Evolutionary conservation across 148 eudicot species (phyloP).

Genomic region (Bassia scoparia): DNA sequence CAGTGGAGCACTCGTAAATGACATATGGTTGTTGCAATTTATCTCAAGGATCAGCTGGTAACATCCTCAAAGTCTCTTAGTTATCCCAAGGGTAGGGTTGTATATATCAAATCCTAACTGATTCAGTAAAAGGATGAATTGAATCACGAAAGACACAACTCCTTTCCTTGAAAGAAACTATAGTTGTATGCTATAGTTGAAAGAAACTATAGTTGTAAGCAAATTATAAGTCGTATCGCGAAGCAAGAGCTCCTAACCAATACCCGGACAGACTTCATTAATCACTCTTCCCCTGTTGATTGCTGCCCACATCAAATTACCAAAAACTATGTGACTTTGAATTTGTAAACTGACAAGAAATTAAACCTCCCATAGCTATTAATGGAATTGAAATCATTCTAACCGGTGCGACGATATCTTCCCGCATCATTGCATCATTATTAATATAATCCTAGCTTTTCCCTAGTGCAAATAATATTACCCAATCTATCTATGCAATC

Average conservation of each 20-base stretch:
- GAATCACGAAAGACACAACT: too few species aligned
- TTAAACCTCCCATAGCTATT: not conserved
- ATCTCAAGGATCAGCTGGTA: too few species aligned
- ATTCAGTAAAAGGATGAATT: too few species aligned
- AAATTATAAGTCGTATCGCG: too few species aligned
- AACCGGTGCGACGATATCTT: not conserved
- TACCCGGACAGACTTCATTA: not conserved
- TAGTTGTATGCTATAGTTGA: not conserved
- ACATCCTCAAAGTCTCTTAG: too few species aligned
- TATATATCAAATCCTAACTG: too few species aligned
- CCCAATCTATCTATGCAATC: not conserved
- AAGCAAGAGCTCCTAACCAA: not conserved
- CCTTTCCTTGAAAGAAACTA: not conserved
- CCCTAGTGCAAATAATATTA: not conserved
- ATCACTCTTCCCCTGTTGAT: not conserved
- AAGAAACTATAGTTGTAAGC: not conserved
- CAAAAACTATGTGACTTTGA: not conserved
- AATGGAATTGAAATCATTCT: not conserved
- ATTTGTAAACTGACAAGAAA: not conserved
- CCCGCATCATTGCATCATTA: not conserved
- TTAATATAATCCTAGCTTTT: not conserved
- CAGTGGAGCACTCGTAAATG: not conserved
- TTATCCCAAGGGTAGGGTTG: too few species aligned
- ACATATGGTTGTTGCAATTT: too few species aligned
- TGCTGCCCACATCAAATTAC: not conserved